Base-by-base conservation (phyloP, 805 yeast genomes). In the Saturnispora kantuleensis region DNA sequence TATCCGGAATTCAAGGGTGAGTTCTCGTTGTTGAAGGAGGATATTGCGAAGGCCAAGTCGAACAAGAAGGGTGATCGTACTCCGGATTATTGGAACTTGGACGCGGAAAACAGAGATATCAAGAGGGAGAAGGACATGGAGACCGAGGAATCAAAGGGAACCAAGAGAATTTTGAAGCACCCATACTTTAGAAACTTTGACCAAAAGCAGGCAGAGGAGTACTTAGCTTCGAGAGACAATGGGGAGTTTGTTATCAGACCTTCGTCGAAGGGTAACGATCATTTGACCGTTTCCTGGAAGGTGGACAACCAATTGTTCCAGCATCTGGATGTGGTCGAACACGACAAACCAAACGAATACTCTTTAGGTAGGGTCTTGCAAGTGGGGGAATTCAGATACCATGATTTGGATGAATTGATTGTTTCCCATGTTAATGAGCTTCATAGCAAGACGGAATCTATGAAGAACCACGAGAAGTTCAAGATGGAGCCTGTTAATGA, bases 161-260 rank as follows among this genome's bases (percentile, higher is more conserved):
- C 79, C 50, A 75, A 80, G 31, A 78, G 95, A 58, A 81, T 85
- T 52, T 75, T 93, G 55, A 90, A 88, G 59, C 98, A 93, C 67
- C 95, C 96, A 33, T 76, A 83, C 60, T 93, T 85, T 74, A 83
- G 79, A 54, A 82, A 85, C 50, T 82, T 89, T 68, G 84, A 79
- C 54, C 74, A 84, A 48, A 72, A 70, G 45, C 96, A 93, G 68
- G 97, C 99, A 1, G 97, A 90, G 62, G 95, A 84, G 53, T 88
- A 74, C 53, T 73, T 93, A 56, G 96, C 96, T 16, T 85, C 96
- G 18, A 76, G 83, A 59, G 76, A 81, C 36, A 81, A 89, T 51
- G 99, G 99, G 43, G 95, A 86, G 54, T 76, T 87, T 65, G 95
- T 93, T 16, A 84, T 93, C 45, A 76, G 99, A 53, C 99, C 97